These are phyloP conservation scores for Leccinum fibrillosum DNA, from an alignment of 768 basidiomycete genomes.

Conservation along the genomic window DNA sequence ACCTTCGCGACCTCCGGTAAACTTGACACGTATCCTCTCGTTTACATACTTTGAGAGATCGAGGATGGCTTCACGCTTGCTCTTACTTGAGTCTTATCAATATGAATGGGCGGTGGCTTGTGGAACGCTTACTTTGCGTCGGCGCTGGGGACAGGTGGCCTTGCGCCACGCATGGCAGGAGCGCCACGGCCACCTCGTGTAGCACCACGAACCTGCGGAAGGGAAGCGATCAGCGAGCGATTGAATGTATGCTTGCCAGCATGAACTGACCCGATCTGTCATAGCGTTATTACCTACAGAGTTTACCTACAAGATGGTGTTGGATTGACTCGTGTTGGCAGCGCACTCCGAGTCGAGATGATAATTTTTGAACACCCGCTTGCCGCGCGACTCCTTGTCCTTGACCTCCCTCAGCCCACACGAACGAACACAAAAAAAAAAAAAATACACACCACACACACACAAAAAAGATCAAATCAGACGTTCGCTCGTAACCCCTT, in stretches of 20 bases:
- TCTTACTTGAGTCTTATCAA: slow-evolving; percentile 34
- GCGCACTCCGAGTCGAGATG: not conserved
- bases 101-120: slow-evolving; percentile 10
- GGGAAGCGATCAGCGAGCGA: slow-evolving; percentile 22
- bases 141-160: slow-evolving; percentile 9
- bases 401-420: slow-evolving; percentile 27
- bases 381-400: slow-evolving; percentile 27
- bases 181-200: slow-evolving; percentile 46
- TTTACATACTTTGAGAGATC: slow-evolving; percentile 94
- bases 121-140: slow-evolving; percentile 28
- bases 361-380: slow-evolving; percentile 35
- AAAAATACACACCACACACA: not conserved
- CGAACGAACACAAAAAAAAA: slow-evolving; percentile 1
- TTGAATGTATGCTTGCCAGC: not conserved
- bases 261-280: slow-evolving; percentile 31
- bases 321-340: slow-evolving; percentile 18
- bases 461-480: slow-evolving; percentile 11
- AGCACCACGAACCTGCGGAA: slow-evolving; percentile 55
- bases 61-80: slow-evolving; percentile 88
- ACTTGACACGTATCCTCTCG: slow-evolving; percentile 90
- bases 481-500: slow-evolving; percentile 12
- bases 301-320: slow-evolving; percentile 12
- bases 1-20: slow-evolving; percentile 98
- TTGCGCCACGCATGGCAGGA: slow-evolving; percentile 26
- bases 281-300: slow-evolving; percentile 22